These are phyloP conservation scores for Trichoderma cornu-damae DNA, from an alignment of 2,329 filamentous ascomycete genomes.

Conservation along the genomic window DNA sequence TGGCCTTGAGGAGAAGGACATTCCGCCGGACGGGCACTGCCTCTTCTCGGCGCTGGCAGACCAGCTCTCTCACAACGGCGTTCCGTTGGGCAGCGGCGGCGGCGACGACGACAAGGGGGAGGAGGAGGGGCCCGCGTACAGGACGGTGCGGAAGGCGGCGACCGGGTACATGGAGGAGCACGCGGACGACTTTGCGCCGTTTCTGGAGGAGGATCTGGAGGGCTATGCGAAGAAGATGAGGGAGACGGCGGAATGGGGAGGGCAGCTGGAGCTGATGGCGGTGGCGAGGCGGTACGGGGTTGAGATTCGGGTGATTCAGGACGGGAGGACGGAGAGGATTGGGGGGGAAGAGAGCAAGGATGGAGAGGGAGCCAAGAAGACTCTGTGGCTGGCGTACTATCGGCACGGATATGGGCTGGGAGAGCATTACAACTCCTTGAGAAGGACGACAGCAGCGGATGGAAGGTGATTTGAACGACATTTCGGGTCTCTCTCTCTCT, in stretches of 20 bases:
- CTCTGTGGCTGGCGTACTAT: conserved; percentile 89
- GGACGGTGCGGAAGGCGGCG: conserved; percentile 62
- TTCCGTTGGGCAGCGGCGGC: conserved; percentile 37
- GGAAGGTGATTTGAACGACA: too few species aligned
- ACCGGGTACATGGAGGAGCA: conserved; percentile 72
- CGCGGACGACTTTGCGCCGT: conserved; percentile 76
- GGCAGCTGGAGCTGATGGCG: conserved; percentile 82
- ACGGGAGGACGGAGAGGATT: conserved; percentile 75
- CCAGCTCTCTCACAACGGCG: conserved; percentile 57
- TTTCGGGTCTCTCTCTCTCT: neutral
- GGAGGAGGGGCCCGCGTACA: conserved; percentile 49
- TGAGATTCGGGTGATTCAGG: conserved; percentile 79
- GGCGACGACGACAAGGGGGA: too few species aligned
- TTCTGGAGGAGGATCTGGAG: conserved; percentile 74
- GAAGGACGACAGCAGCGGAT: conserved; percentile 36
- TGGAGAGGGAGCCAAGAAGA: conserved; percentile 41
- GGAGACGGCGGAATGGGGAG: conserved; percentile 93
- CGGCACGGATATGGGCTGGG: conserved; percentile 88
- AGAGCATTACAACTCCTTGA: conserved; percentile 93
- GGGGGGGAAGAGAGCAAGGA: conserved; percentile 40
- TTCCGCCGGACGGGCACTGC: conserved; percentile 89
- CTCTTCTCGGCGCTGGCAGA: conserved; percentile 88
- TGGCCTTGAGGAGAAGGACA: conserved; percentile 67
- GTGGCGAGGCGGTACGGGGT: conserved; percentile 75
- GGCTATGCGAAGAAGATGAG: conserved; percentile 70